Base-by-base conservation (phyloP, 768 basidiomycete species). In the Coprinellus aureogranulatus region DNA sequence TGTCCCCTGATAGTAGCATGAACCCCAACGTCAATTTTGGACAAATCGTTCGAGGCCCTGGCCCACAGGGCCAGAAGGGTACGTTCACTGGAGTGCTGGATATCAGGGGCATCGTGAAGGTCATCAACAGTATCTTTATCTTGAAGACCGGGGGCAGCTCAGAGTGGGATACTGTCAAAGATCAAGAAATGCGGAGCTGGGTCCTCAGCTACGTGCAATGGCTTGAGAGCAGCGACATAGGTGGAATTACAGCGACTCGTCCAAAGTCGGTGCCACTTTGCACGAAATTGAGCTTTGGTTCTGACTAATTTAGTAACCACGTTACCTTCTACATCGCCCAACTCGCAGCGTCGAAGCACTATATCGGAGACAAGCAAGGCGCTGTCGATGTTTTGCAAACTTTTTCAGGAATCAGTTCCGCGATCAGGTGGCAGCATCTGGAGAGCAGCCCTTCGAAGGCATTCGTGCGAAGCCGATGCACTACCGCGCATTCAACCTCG, bases 371-470 rank as follows among this genome's bases (percentile, higher is more conserved):
- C 55, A 64, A 58, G 4, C 51, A 65, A 25, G 79, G 77, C 10
- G 83, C 83, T 1, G 62, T 58, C n/a, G 31, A 54, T 2, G 63
- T 70, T 14, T 63, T 84, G 22, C 61, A 75, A 23, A 65, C 3
- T 85, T 77, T 65, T 83, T 81, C 66, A 61, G 59, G 14, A 62
- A 67, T 44, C 68, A 68, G 46, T 85, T 77, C 61, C 62, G 64
- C 40, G 75, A 80, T 47, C 83, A 85, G 61, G 75, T 85, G 31
- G 77, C 78, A 1, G 70, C 70, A 3, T 75, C 72, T 44, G 83
- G 84, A 4, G 84, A 85, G 62, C 81, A 85, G 65, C 84, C 83
- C 6, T 78, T 83, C 48, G 84, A 85, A 65, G 76, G 81, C 3
- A 71, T 78, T 18, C 77, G 84, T 18, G 80, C 82, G 4, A 71